These are phyloP conservation scores for Hemerocallis citrina DNA, from an alignment of 106 monocot genomes.

Conservation along the genomic window DNA sequence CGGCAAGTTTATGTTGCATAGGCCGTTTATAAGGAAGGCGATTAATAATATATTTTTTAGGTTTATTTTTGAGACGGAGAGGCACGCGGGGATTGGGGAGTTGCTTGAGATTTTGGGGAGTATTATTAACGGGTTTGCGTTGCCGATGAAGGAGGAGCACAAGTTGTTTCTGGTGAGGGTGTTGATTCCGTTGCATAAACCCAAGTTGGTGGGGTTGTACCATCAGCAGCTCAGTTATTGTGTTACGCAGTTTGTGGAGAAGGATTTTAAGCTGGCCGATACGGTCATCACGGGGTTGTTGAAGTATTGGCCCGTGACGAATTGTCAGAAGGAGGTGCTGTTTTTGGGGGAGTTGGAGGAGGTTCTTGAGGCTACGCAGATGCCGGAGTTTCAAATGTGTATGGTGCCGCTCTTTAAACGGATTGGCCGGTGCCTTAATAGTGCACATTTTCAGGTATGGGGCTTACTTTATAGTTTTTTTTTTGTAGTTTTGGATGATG, in stretches of 20 bases:
- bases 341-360: conserved; percentile 43
- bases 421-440: conserved; percentile 45
- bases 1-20: conserved; percentile 47
- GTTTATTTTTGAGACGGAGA: conserved; percentile 39
- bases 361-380: conserved; percentile 32
- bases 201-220: conserved; percentile 24
- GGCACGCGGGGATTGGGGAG: conserved; percentile 35
- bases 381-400: conserved; percentile 41
- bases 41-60: conserved; percentile 45
- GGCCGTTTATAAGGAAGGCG: conserved; percentile 39
- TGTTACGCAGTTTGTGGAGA: conserved; percentile 43
- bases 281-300: conserved; percentile 32
- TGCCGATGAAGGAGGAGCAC: conserved; percentile 56
- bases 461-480: not conserved
- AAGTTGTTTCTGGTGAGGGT: conserved; percentile 41
- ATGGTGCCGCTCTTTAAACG: conserved; percentile 43
- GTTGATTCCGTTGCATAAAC: conserved; percentile 41
- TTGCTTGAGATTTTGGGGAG: conserved; percentile 40
- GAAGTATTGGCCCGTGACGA: conserved; percentile 48
- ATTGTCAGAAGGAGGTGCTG: conserved; percentile 41
- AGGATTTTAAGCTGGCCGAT: conserved; percentile 49
- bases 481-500: not conserved
- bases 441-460: conserved; percentile 61
- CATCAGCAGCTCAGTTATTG: conserved; percentile 42
- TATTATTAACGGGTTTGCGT: conserved; percentile 40